Conservation (phyloP, 805 yeast species). For the Blastobotrys parvus region DNA sequence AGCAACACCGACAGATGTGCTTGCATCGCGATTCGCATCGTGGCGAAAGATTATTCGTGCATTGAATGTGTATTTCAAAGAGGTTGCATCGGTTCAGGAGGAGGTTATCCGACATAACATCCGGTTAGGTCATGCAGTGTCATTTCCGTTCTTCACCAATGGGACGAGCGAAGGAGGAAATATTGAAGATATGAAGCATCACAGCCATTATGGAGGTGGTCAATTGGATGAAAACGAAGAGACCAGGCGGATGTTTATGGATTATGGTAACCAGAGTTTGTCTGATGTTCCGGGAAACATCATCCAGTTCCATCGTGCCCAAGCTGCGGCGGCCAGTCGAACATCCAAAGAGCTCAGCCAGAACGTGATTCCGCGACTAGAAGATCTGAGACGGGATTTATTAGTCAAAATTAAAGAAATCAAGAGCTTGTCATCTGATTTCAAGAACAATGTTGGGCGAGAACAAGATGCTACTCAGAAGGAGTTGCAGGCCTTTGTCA, state of each 20-base stretch:
- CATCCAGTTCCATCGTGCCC: slow-evolving; percentile 53
- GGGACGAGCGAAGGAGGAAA: slow-evolving; percentile 23
- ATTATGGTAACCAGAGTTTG: slow-evolving; percentile 71
- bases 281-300: slow-evolving; percentile 73
- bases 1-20: slow-evolving; percentile 77
- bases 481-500: slow-evolving; percentile 45
- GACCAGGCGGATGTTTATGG: slow-evolving; percentile 46
- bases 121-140: slow-evolving; percentile 70
- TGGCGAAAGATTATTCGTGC: slow-evolving; percentile 80
- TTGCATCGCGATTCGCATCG: slow-evolving; percentile 74
- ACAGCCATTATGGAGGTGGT: slow-evolving; percentile 1
- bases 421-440: slow-evolving; percentile 72
- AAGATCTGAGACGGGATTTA: slow-evolving; percentile 65
- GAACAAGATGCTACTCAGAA: slow-evolving; percentile 61
- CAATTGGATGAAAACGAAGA: slow-evolving; percentile 30
- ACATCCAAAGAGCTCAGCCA: slow-evolving; percentile 53
- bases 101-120: slow-evolving; percentile 78
- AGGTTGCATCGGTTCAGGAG: slow-evolving; percentile 78
- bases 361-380: slow-evolving; percentile 57
- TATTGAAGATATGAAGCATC: slow-evolving; percentile 1
- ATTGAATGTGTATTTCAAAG: slow-evolving; percentile 64
- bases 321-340: slow-evolving; percentile 50
- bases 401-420: slow-evolving; percentile 82
- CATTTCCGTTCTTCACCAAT: slow-evolving; percentile 38
- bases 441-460: slow-evolving; percentile 62